Evolutionary conservation across 2,329 filamentous ascomycete genomes (phyloP).

Genomic region (Monosporascus cannonballus): DNA sequence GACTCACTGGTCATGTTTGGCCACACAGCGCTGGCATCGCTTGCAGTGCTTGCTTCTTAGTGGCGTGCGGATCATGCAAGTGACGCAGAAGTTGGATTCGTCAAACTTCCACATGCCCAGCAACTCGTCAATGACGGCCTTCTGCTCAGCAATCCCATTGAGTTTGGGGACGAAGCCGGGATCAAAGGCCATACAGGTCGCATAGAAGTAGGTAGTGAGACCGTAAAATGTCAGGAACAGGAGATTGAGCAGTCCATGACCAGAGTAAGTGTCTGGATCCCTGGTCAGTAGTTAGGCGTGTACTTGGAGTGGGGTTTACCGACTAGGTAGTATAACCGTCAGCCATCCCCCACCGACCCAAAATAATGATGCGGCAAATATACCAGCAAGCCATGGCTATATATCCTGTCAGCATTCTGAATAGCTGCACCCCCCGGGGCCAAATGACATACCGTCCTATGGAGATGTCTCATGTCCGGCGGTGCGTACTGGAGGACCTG

Average conservation of each 20-base stretch:
- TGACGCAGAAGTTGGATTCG: constrained; percentile 87
- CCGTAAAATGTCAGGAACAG: constrained; percentile 59
- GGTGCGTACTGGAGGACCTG: constrained; percentile 78
- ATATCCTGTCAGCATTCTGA: constrained; percentile 5
- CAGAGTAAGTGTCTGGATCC: constrained; percentile 54
- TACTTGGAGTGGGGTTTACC: constrained; percentile 15
- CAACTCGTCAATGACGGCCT: constrained; percentile 81
- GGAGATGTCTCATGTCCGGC: constrained; percentile 80
- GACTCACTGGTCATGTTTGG: constrained; percentile 91
- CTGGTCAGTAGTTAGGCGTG: constrained; percentile 23
- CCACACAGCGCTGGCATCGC: constrained; percentile 84
- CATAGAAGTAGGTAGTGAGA: constrained; percentile 80
- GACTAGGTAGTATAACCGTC: constrained; percentile 65
- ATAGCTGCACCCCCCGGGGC: neutral
- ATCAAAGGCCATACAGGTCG: constrained; percentile 77
- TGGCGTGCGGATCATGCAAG: constrained; percentile 90
- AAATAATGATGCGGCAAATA: constrained; percentile 84
- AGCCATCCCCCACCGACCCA: constrained; percentile 74
- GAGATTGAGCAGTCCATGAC: constrained; percentile 72
- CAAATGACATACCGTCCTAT: constrained; percentile 65
- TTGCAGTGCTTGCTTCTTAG: constrained; percentile 94
- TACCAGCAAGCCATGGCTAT: constrained; percentile 85
- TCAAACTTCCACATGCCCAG: constrained; percentile 85
- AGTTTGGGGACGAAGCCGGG: constrained; percentile 91
- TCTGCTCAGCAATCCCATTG: constrained; percentile 82